Percentiles rank a stretch among this genome's conserved stretches.
Conservation (phyloP, 495 filamentous ascomycete species). For the Glonium stellatum region DNA sequence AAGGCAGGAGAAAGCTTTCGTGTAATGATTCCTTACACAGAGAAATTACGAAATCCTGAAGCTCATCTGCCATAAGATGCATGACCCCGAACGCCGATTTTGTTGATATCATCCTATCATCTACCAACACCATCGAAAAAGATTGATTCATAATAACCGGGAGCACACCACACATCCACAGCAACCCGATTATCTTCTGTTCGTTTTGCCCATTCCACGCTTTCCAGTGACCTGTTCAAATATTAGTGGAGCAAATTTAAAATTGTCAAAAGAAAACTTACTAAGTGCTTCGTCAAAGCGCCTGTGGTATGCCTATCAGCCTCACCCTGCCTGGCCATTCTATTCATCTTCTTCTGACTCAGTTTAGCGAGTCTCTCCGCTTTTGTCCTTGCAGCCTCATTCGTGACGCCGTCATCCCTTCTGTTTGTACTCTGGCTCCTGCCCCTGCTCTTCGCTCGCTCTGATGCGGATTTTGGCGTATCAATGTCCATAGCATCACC, state of each 20-base stretch:
- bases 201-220: slow-evolving; percentile 53
- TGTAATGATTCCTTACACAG: background rate
- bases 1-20: background rate
- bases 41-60: background rate
- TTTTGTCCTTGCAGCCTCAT: slow-evolving; percentile 56
- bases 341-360: slow-evolving; percentile 95
- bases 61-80: background rate
- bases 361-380: slow-evolving; percentile 81
- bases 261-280: slow-evolving; percentile 37
- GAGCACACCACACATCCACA: background rate
- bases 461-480: slow-evolving; percentile 31
- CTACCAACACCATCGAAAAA: background rate
- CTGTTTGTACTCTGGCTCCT: slow-evolving; percentile 76
- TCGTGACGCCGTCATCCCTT: slow-evolving; percentile 69
- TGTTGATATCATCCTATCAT: background rate
- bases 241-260: slow-evolving; percentile 30
- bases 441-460: slow-evolving; percentile 65
- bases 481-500: slow-evolving; percentile 86
- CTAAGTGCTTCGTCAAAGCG: slow-evolving; percentile 83
- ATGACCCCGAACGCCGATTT: background rate
- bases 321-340: slow-evolving; percentile 93
- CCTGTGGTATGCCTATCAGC: slow-evolving; percentile 85
- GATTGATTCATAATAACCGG: background rate
- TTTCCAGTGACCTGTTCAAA: slow-evolving; percentile 47
- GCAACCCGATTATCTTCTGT: slow-evolving; percentile 36